Base-by-base conservation (phyloP, 1,284 basidiomycete genomes). In the Puccinia polysora region DNA sequence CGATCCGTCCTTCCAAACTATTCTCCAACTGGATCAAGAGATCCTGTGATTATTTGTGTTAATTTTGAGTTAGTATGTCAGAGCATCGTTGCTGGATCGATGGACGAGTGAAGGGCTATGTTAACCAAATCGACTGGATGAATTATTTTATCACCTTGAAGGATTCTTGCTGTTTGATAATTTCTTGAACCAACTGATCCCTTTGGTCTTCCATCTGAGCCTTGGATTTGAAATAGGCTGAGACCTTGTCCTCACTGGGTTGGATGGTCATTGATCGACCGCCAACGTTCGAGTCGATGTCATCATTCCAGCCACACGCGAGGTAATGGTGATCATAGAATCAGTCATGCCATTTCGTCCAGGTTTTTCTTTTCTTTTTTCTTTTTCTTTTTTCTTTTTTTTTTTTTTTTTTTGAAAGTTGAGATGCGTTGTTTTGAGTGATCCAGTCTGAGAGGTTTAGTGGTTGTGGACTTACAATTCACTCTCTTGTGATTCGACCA, bases 401-500 rank as follows among this genome's bases (percentile, higher is more conserved):
- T n/a, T n/a, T n/a, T n/a, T n/a, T n/a, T n/a, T n/a, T n/a, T n/a
- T n/a, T n/a, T n/a, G n/a, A n/a, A n/a, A n/a, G n/a, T n/a, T n/a
- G n/a, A n/a, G n/a, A n/a, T n/a, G n/a, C n/a, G n/a, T n/a, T n/a
- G n/a, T n/a, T n/a, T n/a, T n/a, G n/a, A n/a, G n/a, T n/a, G n/a
- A n/a, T n/a, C n/a, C n/a, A n/a, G n/a, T n/a, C n/a, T n/a, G n/a
- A n/a, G n/a, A n/a, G n/a, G n/a, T n/a, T n/a, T 32, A 32, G 30
- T 32, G 8, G 23, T 28, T 56, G 8, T 36, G 40, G 43, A 43
- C 40, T 63, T 63, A 63, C 60, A 63, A 36, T 50, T 63, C 60
- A n/a, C 45, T 63, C 50, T 63, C 60, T 36, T 63, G 60, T 0
- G 40, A 20, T 49, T 50, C 28, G 20, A 63, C 23, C 30, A 63